Evolutionary conservation across 2,329 filamentous ascomycete genomes (phyloP).

Genomic region (Curvularia spicifera): DNA sequence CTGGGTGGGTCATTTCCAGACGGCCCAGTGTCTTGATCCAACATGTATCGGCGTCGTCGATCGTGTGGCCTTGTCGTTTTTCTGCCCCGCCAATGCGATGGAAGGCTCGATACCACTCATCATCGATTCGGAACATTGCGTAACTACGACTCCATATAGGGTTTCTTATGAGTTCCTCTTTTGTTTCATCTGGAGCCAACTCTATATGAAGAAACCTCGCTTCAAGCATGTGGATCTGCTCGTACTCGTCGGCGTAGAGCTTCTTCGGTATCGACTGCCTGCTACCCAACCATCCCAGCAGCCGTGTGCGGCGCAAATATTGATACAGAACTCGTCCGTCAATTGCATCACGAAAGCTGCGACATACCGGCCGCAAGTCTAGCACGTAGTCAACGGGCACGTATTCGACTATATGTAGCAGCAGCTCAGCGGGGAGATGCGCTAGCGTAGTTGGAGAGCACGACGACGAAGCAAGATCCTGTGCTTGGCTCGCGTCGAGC

Average conservation of each 20-base stretch:
- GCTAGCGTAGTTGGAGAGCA: conserved; percentile 6
- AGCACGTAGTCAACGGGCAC: conserved; percentile 38
- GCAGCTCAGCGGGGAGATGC: conserved; percentile 41
- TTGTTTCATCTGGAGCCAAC: not conserved
- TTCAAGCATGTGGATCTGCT: conserved; percentile 25
- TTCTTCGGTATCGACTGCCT: not conserved
- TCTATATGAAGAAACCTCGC: conserved; percentile 20
- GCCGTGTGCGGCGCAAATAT: conserved; percentile 27
- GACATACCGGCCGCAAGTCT: conserved; percentile 39
- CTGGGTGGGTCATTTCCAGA: conserved; percentile 13
- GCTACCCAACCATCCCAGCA: conserved; percentile 34
- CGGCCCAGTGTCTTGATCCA: conserved; percentile 12
- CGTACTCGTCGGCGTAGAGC: conserved; percentile 25
- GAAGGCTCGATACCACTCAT: conserved; percentile 25
- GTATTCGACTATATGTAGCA: conserved; percentile 36
- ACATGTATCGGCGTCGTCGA: conserved; percentile 1
- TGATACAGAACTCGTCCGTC: conserved; percentile 37
- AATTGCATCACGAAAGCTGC: conserved; percentile 42
- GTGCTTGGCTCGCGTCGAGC: conserved; percentile 37
- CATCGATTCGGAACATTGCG: conserved; percentile 35
- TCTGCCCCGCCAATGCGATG: not conserved
- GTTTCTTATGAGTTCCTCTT: not conserved
- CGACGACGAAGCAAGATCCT: not conserved
- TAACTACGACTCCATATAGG: conserved; percentile 26
- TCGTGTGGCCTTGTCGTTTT: conserved; percentile 1